Base-by-base conservation (phyloP, 441 rosid genomes). In the Macaranga tanarius region DNA sequence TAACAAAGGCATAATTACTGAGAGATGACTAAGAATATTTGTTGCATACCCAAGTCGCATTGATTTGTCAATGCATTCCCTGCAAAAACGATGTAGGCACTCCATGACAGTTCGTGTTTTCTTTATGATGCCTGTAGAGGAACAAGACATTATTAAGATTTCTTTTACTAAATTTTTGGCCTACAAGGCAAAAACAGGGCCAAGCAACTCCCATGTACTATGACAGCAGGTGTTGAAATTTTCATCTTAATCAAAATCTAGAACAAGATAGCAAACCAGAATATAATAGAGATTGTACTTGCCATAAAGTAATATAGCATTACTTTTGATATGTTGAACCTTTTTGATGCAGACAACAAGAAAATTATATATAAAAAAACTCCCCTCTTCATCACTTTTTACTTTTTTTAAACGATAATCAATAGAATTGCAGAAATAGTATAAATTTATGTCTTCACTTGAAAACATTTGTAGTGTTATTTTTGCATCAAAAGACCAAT, bases 21-120 rank as follows among this genome's bases (percentile, higher is more conserved):
- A 50, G 26, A 45, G 44, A 40, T 52, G 45, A 64, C 9, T 63
- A 52, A n/a, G 31, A 51, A 34, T 11, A 48, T 62, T 58, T 72
- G 45, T 65, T 65, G 61, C 89, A 81, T 89, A 95, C 99, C 98
- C 99, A 74, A 90, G 64, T 82, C 99, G 86, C 94, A 95, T 95
- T 63, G 99, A 88, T 85, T 95, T 95, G 87, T 95, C 97, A 73
- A 95, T 95, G 87, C 99, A 95, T 79, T 88, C 98, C 84, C 92
- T 82, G 76, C 98, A 95, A 81, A 95, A 95, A 15, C 99, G 92
- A 77, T 95, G 99, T 70, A 95, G 90, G 78, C 98, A 95, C 77
- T 85, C 97, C 98, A 95, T 95, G 64, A 93, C 96, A 70, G 99
- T 91, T 76, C 98, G 79, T 71, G 99, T 95, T 81, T 93, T 95